A percentile compares a stretch with the other conserved stretches of the same genome.
These are phyloP conservation scores for Arabis alpina DNA, from an alignment of 345 rosid genomes.

Conservation along the genomic window DNA sequence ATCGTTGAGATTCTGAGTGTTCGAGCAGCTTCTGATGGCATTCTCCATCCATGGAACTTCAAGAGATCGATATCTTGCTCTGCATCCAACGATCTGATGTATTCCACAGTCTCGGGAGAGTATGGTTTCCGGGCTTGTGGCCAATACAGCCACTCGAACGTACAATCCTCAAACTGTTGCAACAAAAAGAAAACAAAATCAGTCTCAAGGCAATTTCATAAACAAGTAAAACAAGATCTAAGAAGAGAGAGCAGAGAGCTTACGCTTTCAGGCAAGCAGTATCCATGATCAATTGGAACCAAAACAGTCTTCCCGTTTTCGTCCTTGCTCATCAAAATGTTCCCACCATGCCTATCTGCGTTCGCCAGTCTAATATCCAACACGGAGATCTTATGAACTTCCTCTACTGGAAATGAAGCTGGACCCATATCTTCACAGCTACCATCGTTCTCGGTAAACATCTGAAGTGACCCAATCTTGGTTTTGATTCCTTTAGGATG, in stretches of 20 bases:
- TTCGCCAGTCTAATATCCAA: slow-evolving; percentile 90
- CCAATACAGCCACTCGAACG: slow-evolving; percentile 95
- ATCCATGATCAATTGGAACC: slow-evolving; percentile 92
- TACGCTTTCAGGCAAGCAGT: slow-evolving; percentile 86
- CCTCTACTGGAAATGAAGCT: slow-evolving; percentile 64
- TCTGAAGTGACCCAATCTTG: slow-evolving; percentile 86
- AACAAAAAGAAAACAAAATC: slow-evolving; percentile 15
- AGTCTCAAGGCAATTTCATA: slow-evolving; percentile 11
- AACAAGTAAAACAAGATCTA: not conserved
- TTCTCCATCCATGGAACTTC: slow-evolving; percentile 77
- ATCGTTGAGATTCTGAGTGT: slow-evolving; percentile 74
- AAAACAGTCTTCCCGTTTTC: slow-evolving; percentile 53
- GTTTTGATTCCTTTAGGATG: slow-evolving; percentile 54
- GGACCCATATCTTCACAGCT: slow-evolving; percentile 96
- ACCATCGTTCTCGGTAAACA: slow-evolving; percentile 72
- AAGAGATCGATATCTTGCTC: slow-evolving; percentile 70
- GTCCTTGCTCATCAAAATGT: slow-evolving; percentile 64
- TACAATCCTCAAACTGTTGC: slow-evolving; percentile 89
- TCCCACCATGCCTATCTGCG: slow-evolving; percentile 90
- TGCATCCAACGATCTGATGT: slow-evolving; percentile 68
- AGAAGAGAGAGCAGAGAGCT: slow-evolving; percentile 28
- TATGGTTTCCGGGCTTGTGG: slow-evolving; percentile 77
- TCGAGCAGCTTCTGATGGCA: slow-evolving; percentile 56
- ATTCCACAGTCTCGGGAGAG: slow-evolving; percentile 57
- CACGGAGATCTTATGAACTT: slow-evolving; percentile 89